Conservation (phyloP, 129 eudicot species). For the Flaveria bidentis region DNA sequence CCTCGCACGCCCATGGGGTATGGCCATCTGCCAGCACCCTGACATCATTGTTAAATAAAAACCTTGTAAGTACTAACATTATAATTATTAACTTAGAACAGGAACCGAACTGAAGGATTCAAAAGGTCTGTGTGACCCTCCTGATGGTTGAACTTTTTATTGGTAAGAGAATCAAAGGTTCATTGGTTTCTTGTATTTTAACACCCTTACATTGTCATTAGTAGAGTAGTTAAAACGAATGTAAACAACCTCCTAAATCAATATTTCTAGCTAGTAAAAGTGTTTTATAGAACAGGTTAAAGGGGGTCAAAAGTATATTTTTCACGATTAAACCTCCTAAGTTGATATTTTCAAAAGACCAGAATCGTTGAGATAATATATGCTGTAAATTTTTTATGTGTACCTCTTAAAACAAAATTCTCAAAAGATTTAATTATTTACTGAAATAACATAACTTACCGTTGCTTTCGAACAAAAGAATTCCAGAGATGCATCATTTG, state of each 20-base stretch:
- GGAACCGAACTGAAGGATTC: not conserved
- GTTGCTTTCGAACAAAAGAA: constrained; percentile 83
- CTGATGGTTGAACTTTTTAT: not conserved
- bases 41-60: constrained; percentile 25
- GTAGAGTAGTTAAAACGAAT: not conserved
- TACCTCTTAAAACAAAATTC: not conserved
- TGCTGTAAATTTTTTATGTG: not conserved
- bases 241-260: not conserved
- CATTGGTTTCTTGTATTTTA: not conserved
- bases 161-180: not conserved
- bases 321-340: not conserved
- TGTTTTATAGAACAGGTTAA: not conserved
- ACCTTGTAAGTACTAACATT: not conserved
- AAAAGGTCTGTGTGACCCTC: not conserved
- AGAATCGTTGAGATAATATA: not conserved
- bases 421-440: not conserved
- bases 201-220: not conserved
- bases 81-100: not conserved
- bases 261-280: no score
- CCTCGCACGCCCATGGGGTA: constrained; percentile 90
- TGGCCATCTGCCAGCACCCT: constrained; percentile 95
- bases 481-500: constrained; percentile 96
- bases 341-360: not conserved
- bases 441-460: constrained; percentile 39
- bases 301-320: not conserved